Evolutionary conservation across 1,139 yeast species (phyloP).

Genomic region (Geotrichum fermentans): DNA sequence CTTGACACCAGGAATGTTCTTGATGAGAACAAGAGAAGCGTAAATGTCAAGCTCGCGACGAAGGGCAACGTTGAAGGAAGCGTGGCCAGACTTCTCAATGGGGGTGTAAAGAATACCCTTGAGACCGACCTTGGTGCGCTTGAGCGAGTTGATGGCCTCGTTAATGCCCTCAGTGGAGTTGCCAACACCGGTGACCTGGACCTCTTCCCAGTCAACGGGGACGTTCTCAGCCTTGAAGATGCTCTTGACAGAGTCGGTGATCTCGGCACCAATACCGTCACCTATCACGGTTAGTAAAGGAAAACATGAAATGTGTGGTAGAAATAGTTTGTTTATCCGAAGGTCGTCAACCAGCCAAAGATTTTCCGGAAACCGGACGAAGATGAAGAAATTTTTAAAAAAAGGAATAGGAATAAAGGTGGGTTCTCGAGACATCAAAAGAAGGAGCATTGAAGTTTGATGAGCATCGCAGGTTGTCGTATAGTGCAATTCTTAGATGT

Average conservation of each 20-base stretch:
- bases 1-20: constrained; percentile 91
- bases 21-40: constrained; percentile 89
- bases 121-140: constrained; percentile 94
- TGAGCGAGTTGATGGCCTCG: constrained; percentile 85
- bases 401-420: background rate
- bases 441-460: background rate
- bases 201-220: constrained; percentile 92
- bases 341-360: background rate
- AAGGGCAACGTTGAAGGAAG: constrained; percentile 89
- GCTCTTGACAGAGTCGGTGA: constrained; percentile 87
- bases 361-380: constrained; percentile 4
- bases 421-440: no score
- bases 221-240: constrained; percentile 80
- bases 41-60: constrained; percentile 94
- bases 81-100: constrained; percentile 63
- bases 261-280: constrained; percentile 97
- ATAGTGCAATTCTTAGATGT: no score
- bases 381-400: background rate
- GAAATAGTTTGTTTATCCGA: constrained; percentile 10
- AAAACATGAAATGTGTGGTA: background rate
- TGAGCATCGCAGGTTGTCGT: background rate
- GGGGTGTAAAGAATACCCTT: constrained; percentile 96
- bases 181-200: constrained; percentile 79
- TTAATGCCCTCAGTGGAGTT: constrained; percentile 56
- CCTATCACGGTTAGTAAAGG: constrained; percentile 34